These are phyloP conservation scores for Solanum hybrid DNA, from an alignment of 305 asterid genomes.

Conservation along the genomic window DNA sequence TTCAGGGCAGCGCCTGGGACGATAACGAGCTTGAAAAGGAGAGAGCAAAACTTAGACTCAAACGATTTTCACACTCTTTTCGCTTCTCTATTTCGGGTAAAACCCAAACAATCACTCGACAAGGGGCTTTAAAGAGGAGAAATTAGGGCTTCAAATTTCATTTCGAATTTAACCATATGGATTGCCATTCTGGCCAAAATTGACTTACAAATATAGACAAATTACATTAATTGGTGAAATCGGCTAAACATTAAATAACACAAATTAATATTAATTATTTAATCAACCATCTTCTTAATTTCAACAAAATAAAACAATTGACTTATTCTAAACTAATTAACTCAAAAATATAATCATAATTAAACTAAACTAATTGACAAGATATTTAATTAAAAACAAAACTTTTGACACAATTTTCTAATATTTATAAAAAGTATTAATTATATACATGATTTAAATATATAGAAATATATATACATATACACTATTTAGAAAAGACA, in stretches of 20 bases:
- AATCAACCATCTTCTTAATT: neutral
- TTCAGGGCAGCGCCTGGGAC: neutral
- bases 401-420: neutral
- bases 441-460: neutral
- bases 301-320: neutral
- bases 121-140: neutral
- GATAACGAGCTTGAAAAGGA: neutral
- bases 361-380: neutral
- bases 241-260: neutral
- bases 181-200: neutral
- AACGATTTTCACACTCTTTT: neutral
- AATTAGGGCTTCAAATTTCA: neutral
- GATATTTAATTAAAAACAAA: too few relatives aligned
- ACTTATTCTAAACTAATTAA: neutral
- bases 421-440: too few relatives aligned
- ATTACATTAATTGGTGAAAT: neutral
- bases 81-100: neutral
- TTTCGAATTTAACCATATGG: neutral
- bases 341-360: neutral
- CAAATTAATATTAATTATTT: neutral
- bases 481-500: neutral
- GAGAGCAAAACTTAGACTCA: neutral
- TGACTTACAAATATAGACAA: too few relatives aligned
- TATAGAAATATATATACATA: too few relatives aligned
- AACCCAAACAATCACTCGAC: neutral